phyloP scores from a whole-genome alignment of 2,329 filamentous ascomycete species.

The Sporothrix dimorphospora region DNA sequence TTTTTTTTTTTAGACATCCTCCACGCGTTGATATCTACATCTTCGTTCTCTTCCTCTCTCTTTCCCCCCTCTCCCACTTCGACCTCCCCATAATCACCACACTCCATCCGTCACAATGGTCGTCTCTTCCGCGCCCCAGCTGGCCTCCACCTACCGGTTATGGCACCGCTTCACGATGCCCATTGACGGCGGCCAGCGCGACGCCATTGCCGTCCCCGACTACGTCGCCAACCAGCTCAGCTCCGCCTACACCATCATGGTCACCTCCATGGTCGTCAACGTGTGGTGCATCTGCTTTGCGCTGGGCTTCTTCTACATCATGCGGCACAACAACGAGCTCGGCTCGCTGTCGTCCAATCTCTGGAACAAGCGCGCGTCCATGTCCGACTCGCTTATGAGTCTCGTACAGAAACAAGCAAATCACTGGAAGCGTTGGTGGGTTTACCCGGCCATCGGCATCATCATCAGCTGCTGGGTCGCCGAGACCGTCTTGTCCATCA shows the following conservation, averaged over 20 bases:
- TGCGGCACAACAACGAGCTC: conserved; percentile 31
- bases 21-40: neutral
- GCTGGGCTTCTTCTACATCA: conserved; percentile 32
- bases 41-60: neutral
- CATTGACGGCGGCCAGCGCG: conserved; percentile 28
- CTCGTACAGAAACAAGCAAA: conserved; percentile 21
- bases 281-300: conserved; percentile 32
- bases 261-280: conserved; percentile 31
- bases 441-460: conserved; percentile 31
- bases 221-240: conserved; percentile 31
- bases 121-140: conserved; percentile 30
- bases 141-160: conserved; percentile 31
- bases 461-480: conserved; percentile 31
- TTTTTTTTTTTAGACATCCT: neutral
- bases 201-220: conserved; percentile 29
- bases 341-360: conserved; percentile 30
- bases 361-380: conserved; percentile 32
- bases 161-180: conserved; percentile 31
- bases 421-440: conserved; percentile 32
- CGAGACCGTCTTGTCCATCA: conserved; percentile 29
- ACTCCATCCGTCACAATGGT: conserved; percentile 27
- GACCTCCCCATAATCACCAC: neutral
- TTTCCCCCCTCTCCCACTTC: neutral
- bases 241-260: conserved; percentile 32
- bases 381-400: conserved; percentile 31